Evolutionary conservation across 2,329 filamentous ascomycete genomes (phyloP), one percentile per base, ranked within the genome.

Genomic region (Gaeumannomyces sp.): DNA sequence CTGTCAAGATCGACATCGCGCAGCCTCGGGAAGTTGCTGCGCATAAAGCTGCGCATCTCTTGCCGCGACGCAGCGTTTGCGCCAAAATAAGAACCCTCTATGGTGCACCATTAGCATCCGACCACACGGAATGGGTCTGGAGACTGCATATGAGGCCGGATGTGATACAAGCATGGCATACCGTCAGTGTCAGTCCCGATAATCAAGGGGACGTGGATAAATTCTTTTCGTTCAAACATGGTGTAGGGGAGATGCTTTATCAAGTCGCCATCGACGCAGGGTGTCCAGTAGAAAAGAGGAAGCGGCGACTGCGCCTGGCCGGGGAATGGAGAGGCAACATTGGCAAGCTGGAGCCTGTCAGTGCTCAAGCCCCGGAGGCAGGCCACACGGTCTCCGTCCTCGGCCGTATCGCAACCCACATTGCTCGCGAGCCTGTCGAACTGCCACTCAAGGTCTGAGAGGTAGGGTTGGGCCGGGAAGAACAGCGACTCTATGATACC

Each of bases 221-320:
- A 81, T 8, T 72, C 69, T 0, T 79, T 78, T 1, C 70, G 68
- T 8, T 73, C 70, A 58, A 79, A 80, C 65, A 82, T 70, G 4
- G 64, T 67, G 57, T 78, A 80, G 1, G 80, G 77, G 13, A 76
- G 72, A 64, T 81, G 80, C 4, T 67, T 70, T 16, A 84, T 69
- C 13, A 83, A 70, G 6, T 76, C 76, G 10, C 80, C 82, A 65
- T 85, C 82, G 7, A 83, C 71, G 61, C 78, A 81, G 0, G 82
- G 82, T 3, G 79, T 77, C 79, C 79, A 85, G 73, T 82, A 83
- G 69, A 83, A 84, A 0, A 77, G 71, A 0, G 81, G 74, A 6
- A 69, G 53, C 0, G 72, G 76, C 2, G 68, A 65, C 11, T 67
- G 69, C 3, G 69, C 66, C 4, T 76, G 72, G 2, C 77, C 77